These are phyloP conservation scores for Malassezia psittaci DNA, from an alignment of 1,284 basidiomycete species.

Conservation along the genomic window DNA sequence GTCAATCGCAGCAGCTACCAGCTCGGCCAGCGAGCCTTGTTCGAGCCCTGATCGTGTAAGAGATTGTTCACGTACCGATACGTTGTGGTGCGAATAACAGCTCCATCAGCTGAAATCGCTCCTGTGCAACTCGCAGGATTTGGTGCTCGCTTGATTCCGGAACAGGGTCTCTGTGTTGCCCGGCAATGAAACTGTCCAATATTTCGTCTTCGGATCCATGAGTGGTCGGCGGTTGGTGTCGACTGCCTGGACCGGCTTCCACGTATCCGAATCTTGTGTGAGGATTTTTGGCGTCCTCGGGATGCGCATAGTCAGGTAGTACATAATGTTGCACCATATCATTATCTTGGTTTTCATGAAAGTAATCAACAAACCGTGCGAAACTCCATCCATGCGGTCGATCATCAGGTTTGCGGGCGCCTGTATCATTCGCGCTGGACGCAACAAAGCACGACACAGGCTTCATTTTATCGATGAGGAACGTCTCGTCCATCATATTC, in stretches of 20 bases:
- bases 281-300: slow-evolving; percentile 12
- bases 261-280: slow-evolving; percentile 23
- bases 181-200: slow-evolving; percentile 22
- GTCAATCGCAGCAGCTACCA: slow-evolving; percentile 63
- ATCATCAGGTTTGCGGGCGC: not conserved
- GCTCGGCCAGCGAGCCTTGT: slow-evolving; percentile 66
- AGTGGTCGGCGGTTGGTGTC: not conserved
- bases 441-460: slow-evolving; percentile 73
- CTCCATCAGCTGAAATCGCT: slow-evolving; percentile 80
- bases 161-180: slow-evolving; percentile 14
- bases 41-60: slow-evolving; percentile 57
- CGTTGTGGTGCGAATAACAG: slow-evolving; percentile 76
- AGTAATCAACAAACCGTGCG: slow-evolving; percentile 56
- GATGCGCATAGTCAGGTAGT: slow-evolving; percentile 69
- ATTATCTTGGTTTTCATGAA: slow-evolving; percentile 54
- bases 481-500: slow-evolving; percentile 95
- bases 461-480: slow-evolving; percentile 82
- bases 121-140: slow-evolving; percentile 72
- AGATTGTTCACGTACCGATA: slow-evolving; percentile 56
- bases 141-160: slow-evolving; percentile 56
- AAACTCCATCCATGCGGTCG: slow-evolving; percentile 19
- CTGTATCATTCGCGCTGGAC: slow-evolving; percentile 12
- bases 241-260: slow-evolving; percentile 11
- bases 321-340: slow-evolving; percentile 74
- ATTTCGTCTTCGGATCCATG: slow-evolving; percentile 12